phyloP scores from a whole-genome alignment of 2,329 filamentous ascomycete genomes.

The Trichoderma sp. region DNA sequence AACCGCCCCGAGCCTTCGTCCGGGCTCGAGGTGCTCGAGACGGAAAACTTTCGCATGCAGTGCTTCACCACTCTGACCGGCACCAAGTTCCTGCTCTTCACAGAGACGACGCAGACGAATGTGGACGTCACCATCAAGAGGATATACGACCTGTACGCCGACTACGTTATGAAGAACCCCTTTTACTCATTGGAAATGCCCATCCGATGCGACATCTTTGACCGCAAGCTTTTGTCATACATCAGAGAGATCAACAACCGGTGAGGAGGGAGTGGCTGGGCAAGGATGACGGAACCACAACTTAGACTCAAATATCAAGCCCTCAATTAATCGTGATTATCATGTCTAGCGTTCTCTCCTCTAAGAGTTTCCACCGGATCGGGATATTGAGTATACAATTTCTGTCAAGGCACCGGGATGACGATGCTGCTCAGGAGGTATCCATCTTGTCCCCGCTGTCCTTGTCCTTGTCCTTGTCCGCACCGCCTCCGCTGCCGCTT shows the following conservation, averaged over 20 bases:
- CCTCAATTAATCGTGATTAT: conserved; percentile 24
- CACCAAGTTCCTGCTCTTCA: conserved; percentile 94
- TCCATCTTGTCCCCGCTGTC: conserved; percentile 81
- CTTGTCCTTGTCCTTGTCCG: conserved; percentile 48
- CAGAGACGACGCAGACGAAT: conserved; percentile 83
- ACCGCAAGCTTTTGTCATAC: conserved; percentile 79
- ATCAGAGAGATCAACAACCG: conserved; percentile 71
- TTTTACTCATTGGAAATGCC: conserved; percentile 99
- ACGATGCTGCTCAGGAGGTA: conserved; percentile 60
- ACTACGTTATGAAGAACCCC: conserved; percentile 99
- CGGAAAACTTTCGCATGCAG: conserved; percentile 90
- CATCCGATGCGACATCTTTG: conserved; percentile 91
- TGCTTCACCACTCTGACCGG: conserved; percentile 96
- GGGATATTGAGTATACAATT: conserved; percentile 40
- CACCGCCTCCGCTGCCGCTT: conserved; percentile 42
- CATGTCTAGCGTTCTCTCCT: conserved; percentile 22
- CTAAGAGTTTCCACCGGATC: conserved; percentile 10
- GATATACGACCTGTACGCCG: conserved; percentile 92
- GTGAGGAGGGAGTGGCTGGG: conserved; percentile 34
- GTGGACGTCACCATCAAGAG: conserved; percentile 80
- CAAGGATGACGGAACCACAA: neutral
- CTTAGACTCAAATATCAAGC: conserved; percentile 14
- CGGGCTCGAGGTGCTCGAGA: conserved; percentile 90
- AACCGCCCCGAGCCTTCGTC: conserved; percentile 66
- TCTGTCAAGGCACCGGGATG: conserved; percentile 37